Evolutionary conservation across 805 yeast species (phyloP), one percentile per base, ranked within the genome.

Genomic region (Ogataea naganishii): DNA sequence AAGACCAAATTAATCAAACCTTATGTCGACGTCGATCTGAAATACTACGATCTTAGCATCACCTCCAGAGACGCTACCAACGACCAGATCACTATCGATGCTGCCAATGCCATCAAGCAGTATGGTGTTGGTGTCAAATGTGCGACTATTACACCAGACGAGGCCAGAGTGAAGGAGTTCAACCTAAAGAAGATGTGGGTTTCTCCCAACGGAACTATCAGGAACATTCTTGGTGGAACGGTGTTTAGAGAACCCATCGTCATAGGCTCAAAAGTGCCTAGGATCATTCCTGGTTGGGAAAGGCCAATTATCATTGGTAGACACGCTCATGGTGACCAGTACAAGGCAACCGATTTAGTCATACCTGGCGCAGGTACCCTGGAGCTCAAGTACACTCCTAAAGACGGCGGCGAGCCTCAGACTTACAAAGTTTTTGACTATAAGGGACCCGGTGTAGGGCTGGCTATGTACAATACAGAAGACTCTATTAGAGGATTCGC

Each of bases 71-170:
- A 81, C 49, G 58, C 65, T 20, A 80, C 89, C 20, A 62, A 75
- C 36, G 92, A 81, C 53, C 66, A 76, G 52, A 69, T 81, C 44
- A 81, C 92, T n/a, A 47, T 66, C 27, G 89, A 81, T 41, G 80
- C 89, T 4, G 89, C 89, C 14, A 64, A 75, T 38, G 89, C 88
- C 18, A 80, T 77, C 42, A 66, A 68, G 49, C 51, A 80, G 53
- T 75, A 74, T 42, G 88, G 86, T 38, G 89, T 81, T 15, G 89
- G 86, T 49, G 67, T 81, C 43, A 81, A 81, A 55, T 81, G 89
- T 67, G 89, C 92, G 29, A 81, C 89, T 12, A 81, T 81, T 44
- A 81, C 89, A 2, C 92, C 89, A 3, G 89, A 81, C 53, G 89
- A 81, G 53, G 75, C 71, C 16, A 67, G 92, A 54, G 89, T 81